Conservation (phyloP, 352 stramenopile genomes). For the Pythium apleroticum region DNA sequence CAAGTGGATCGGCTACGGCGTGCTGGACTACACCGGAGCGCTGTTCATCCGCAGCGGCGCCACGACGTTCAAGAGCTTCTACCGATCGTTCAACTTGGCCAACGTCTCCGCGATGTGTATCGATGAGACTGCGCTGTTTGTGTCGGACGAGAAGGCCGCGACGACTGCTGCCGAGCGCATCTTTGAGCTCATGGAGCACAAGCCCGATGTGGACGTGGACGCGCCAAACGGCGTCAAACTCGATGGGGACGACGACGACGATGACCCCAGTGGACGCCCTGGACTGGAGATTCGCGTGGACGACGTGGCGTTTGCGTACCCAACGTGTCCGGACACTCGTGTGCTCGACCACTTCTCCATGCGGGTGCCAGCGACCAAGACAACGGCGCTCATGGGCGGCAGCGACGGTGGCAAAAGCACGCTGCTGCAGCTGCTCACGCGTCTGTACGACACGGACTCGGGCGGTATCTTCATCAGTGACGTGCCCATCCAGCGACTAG, state of each 20-base stretch:
- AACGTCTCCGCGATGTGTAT: conserved; percentile 28
- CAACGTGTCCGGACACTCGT: conserved; percentile 38
- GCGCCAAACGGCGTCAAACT: conserved; percentile 14
- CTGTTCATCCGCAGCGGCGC: conserved; percentile 45
- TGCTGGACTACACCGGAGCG: conserved; percentile 37
- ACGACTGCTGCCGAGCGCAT: conserved; percentile 20
- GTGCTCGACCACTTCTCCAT: conserved; percentile 79
- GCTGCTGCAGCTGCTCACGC: conserved; percentile 60
- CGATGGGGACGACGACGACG: conserved; percentile 17
- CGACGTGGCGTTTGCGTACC: conserved; percentile 60
- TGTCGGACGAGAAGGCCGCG: conserved; percentile 25
- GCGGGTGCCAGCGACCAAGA: conserved; percentile 46
- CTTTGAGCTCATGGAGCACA: conserved; percentile 25
- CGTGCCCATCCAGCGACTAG: conserved; percentile 51
- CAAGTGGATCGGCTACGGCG: conserved; percentile 42
- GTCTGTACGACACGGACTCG: conserved; percentile 58
- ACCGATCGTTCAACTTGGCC: conserved; percentile 34
- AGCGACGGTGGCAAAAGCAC: conserved; percentile 82
- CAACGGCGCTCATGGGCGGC: conserved; percentile 79
- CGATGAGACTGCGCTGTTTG: conserved; percentile 26
- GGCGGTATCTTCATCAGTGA: conserved; percentile 59
- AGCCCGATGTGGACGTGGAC: conserved; percentile 22
- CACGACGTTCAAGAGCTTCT: conserved; percentile 50
- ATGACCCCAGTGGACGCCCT: conserved; percentile 29
- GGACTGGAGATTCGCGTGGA: conserved; percentile 37